Percentiles rank a stretch among this genome's conserved stretches.
Evolutionary conservation across 768 basidiomycete genomes (phyloP).

Genomic region (Mycena vitilis): DNA sequence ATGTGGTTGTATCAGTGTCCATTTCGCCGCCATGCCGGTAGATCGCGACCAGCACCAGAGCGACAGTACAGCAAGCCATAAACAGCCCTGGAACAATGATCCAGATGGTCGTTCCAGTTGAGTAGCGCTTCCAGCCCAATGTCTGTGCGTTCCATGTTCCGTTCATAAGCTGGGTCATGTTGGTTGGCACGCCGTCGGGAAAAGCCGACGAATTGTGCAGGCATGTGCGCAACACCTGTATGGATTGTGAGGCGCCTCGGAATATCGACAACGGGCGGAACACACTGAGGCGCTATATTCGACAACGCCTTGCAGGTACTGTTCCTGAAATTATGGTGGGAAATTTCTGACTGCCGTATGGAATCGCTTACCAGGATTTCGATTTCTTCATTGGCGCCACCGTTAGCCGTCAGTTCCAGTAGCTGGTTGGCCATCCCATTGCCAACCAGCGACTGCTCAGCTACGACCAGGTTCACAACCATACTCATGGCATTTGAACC

Average conservation of each 20-base stretch:
- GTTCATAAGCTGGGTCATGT: not conserved
- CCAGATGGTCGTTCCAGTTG: not conserved
- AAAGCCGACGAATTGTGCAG: not conserved
- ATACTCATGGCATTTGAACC: constrained; percentile 17
- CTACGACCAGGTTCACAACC: constrained; percentile 15
- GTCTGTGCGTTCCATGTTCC: constrained; percentile 18
- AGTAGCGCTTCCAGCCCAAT: constrained; percentile 14
- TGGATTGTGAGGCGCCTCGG: not conserved
- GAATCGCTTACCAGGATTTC: constrained; percentile 12
- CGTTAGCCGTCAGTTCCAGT: not conserved
- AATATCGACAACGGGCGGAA: not conserved
- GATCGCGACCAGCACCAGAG: constrained; percentile 3
- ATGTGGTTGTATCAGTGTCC: not conserved
- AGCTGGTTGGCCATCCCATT: constrained; percentile 22
- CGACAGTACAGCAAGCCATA: not conserved
- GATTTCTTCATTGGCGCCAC: not conserved
- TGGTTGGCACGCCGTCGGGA: not conserved
- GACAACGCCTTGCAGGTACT: constrained; percentile 4
- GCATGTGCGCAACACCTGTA: constrained; percentile 8
- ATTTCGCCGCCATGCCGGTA: not conserved
- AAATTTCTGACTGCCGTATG: not conserved
- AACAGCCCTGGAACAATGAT: constrained; percentile 8
- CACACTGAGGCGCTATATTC: constrained; percentile 13
- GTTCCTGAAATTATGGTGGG: not conserved
- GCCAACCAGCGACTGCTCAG: constrained; percentile 5